Conservation (phyloP, 495 filamentous ascomycete genomes). For the Bacidia rubella region DNA sequence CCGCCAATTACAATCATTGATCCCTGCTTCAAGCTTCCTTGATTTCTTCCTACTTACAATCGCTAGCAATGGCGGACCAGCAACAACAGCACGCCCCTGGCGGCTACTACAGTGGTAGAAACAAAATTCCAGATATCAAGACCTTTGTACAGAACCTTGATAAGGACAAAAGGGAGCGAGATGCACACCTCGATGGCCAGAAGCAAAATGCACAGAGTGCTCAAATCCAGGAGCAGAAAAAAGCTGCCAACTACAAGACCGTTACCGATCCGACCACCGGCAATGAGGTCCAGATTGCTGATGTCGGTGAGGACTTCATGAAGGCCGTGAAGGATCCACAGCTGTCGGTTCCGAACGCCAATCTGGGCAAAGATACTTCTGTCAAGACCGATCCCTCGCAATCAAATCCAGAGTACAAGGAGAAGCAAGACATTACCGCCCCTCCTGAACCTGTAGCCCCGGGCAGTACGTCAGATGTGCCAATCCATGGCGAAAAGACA, state of each 20-base stretch:
- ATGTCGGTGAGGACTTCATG: conserved; percentile 57
- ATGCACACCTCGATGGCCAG: conserved; percentile 49
- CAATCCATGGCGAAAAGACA: conserved; percentile 90
- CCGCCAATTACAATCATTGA: too few relatives aligned
- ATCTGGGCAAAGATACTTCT: conserved; percentile 56
- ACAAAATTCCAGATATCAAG: conserved; percentile 64
- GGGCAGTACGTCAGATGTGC: conserved; percentile 77
- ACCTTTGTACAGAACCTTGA: conserved; percentile 71
- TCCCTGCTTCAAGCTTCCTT: background rate
- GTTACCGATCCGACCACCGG: conserved; percentile 85
- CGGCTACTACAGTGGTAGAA: conserved; percentile 18
- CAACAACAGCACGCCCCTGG: conserved; percentile 18
- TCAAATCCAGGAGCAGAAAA: conserved; percentile 12
- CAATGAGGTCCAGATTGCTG: conserved; percentile 73
- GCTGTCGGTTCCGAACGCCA: conserved; percentile 84
- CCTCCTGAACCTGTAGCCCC: conserved; percentile 74
- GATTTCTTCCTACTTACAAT: too few relatives aligned
- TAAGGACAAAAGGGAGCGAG: conserved; percentile 60
- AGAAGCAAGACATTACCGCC: conserved; percentile 78
- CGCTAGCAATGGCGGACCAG: conserved; percentile 12
- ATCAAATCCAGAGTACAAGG: conserved; percentile 58
- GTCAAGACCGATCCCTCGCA: conserved; percentile 51
- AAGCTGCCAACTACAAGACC: conserved; percentile 36
- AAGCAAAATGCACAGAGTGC: conserved; percentile 22
- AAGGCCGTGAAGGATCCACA: conserved; percentile 57